Evolutionary conservation across 2,329 filamentous ascomycete genomes (phyloP).

Genomic region (Rachicladosporium sp.): DNA sequence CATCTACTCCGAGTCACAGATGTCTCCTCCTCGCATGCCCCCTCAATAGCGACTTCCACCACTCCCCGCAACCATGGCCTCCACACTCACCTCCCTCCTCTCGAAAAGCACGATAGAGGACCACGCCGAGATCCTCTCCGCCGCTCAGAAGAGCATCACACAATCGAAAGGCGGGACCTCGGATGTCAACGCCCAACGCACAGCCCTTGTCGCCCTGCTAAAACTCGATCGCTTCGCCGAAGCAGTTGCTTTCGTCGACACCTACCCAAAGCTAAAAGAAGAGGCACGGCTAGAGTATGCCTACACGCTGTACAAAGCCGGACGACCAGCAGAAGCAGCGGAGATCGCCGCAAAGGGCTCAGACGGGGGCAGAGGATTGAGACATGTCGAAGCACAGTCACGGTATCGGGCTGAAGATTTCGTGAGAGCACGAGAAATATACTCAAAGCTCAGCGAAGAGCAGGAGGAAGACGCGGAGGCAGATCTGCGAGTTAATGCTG

Average conservation of each 20-base stretch:
- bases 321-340: slow-evolving; percentile 53
- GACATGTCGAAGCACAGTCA: slow-evolving; percentile 51
- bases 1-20: background rate
- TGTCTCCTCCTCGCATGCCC: no score
- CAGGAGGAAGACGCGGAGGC: slow-evolving; percentile 50
- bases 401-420: slow-evolving; percentile 68
- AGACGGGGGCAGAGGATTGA: slow-evolving; percentile 34
- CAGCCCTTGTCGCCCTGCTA: slow-evolving; percentile 60
- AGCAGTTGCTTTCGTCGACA: slow-evolving; percentile 55
- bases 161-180: slow-evolving; percentile 37
- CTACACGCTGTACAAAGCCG: slow-evolving; percentile 75
- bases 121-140: slow-evolving; percentile 60
- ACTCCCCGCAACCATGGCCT: slow-evolving; percentile 25
- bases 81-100: slow-evolving; percentile 42
- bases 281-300: slow-evolving; percentile 56
- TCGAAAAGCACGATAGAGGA: slow-evolving; percentile 50
- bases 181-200: slow-evolving; percentile 51
- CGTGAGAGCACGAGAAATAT: slow-evolving; percentile 50
- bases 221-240: slow-evolving; percentile 76
- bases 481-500: slow-evolving; percentile 65
- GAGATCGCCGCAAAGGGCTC: slow-evolving; percentile 32
- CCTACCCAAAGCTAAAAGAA: slow-evolving; percentile 47
- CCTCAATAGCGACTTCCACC: background rate
- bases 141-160: slow-evolving; percentile 45
- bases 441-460: slow-evolving; percentile 44